Conservation (phyloP, 805 yeast species). For the Allodekkera sacchari region DNA sequence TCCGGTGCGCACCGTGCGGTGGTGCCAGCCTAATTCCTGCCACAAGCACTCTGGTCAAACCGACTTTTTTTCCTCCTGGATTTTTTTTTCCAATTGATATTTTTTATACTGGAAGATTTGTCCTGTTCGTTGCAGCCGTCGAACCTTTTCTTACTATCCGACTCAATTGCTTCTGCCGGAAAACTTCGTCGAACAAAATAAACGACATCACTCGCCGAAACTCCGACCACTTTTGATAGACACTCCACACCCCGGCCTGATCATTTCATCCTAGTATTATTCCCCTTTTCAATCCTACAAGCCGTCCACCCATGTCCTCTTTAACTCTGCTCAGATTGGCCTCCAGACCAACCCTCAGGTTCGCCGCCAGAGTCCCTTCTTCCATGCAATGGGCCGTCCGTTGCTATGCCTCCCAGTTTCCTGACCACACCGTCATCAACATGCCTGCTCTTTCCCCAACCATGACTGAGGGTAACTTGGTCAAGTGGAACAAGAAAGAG, state of each 20-base stretch:
- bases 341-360: constrained; percentile 13
- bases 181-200: too few species aligned
- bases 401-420: constrained; percentile 24
- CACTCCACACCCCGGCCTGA: constrained; percentile 1
- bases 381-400: constrained; percentile 4
- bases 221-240: too few species aligned
- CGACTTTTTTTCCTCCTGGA: too few species aligned
- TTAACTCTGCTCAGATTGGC: constrained; percentile 4
- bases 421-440: constrained; percentile 70
- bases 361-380: constrained; percentile 5
- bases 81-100: too few species aligned
- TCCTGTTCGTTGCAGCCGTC: neutral
- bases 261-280: too few species aligned
- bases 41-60: too few species aligned
- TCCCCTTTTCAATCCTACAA: too few species aligned
- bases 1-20: too few species aligned
- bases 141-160: neutral
- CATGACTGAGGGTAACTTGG: constrained; percentile 92
- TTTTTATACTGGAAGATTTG: too few species aligned
- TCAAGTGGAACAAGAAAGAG: constrained; percentile 79
- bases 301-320: too few species aligned
- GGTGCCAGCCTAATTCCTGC: too few species aligned
- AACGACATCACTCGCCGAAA: too few species aligned
- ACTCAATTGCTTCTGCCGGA: neutral
- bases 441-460: constrained; percentile 99